Conservation (phyloP, 176 grass and related monocot genomes). For the Raddia guianensis region DNA sequence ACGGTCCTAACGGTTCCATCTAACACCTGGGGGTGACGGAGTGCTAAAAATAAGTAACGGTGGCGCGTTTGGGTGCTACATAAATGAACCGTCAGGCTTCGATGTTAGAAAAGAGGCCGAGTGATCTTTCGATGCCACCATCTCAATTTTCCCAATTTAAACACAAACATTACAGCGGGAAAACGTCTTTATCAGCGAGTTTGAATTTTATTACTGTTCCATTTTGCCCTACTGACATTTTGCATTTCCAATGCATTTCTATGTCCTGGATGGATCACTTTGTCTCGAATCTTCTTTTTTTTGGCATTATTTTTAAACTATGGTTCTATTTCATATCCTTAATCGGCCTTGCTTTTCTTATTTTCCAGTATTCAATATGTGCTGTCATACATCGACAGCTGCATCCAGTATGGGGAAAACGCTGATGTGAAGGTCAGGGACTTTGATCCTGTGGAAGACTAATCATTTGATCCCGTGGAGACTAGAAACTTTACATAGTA, state of each 20-base stretch:
- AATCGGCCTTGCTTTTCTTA: conserved; percentile 34
- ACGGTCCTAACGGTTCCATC: too few relatives aligned
- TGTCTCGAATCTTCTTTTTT: background rate
- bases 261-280: background rate
- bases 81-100: too few relatives aligned
- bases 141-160: too few relatives aligned
- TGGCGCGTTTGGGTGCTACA: too few relatives aligned
- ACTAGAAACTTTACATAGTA: background rate
- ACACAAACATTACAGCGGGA: background rate
- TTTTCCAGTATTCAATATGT: conserved; percentile 81
- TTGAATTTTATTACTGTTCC: background rate
- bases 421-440: conserved; percentile 86
- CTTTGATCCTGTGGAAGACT: conserved; percentile 72
- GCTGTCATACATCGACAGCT: conserved; percentile 74
- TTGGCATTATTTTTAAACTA: background rate
- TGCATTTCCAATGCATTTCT: background rate
- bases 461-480: background rate
- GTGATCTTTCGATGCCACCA: too few relatives aligned
- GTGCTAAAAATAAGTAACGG: too few relatives aligned
- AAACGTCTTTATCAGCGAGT: background rate
- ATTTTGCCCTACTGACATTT: background rate
- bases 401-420: conserved; percentile 89
- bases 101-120: too few relatives aligned
- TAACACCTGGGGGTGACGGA: too few relatives aligned
- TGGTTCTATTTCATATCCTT: conserved; percentile 25